Evolutionary conservation across 2,329 filamentous ascomycete genomes (phyloP).

Genomic region (Hypoxylon sp.): DNA sequence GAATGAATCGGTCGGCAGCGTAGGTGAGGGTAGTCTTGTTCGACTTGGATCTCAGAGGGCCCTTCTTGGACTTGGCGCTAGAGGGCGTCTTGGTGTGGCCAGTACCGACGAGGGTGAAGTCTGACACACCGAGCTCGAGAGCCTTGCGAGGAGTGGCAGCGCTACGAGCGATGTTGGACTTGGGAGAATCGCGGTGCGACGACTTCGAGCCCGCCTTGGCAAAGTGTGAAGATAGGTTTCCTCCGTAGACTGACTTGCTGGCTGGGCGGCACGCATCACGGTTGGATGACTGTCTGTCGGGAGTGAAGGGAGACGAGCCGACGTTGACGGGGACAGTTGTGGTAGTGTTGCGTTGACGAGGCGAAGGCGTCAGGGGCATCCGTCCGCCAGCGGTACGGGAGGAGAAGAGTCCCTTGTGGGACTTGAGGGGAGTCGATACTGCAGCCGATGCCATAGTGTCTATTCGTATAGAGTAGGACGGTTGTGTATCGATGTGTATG

Average conservation of each 20-base stretch:
- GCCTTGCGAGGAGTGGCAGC: conserved; percentile 80
- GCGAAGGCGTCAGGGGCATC: conserved; percentile 93
- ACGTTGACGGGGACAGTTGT: conserved; percentile 59
- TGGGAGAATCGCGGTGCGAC: conserved; percentile 84
- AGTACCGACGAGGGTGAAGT: conserved; percentile 89
- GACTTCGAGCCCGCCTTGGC: conserved; percentile 72
- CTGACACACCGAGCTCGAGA: conserved; percentile 89
- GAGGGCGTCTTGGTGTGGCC: conserved; percentile 69
- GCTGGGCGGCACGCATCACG: conserved; percentile 59
- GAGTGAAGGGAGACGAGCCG: conserved; percentile 79
- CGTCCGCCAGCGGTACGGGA: conserved; percentile 92
- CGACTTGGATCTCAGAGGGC: conserved; percentile 59
- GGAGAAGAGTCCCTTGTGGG: conserved; percentile 91
- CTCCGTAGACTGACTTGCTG: conserved; percentile 79
- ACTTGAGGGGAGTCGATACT: conserved; percentile 93
- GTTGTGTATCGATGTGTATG: conserved; percentile 47
- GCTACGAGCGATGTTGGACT: conserved; percentile 88
- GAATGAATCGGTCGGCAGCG: conserved; percentile 91
- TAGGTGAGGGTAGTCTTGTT: conserved; percentile 82
- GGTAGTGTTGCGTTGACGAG: conserved; percentile 67
- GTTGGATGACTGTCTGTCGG: conserved; percentile 64
- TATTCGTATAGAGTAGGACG: conserved; percentile 49
- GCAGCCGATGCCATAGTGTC: conserved; percentile 77
- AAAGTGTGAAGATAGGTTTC: conserved; percentile 81
- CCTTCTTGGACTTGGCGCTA: conserved; percentile 62